Evolutionary conservation across 176 grass and related monocot species (phyloP).

Genomic region (Musa acuminata): DNA sequence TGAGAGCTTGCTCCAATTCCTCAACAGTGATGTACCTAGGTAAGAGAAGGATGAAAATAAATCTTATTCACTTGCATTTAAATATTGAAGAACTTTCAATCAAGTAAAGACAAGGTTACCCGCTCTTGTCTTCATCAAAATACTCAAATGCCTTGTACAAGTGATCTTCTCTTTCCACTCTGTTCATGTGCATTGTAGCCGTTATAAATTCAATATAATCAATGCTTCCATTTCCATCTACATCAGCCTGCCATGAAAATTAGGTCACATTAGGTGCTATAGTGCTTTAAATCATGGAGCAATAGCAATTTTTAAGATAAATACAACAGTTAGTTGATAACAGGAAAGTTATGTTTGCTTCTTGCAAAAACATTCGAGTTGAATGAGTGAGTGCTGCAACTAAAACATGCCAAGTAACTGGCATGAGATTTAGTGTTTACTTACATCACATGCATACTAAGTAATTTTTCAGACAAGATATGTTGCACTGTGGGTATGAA

Average conservation of each 20-base stretch:
- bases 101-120: slow-evolving; percentile 38
- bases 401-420: too few species aligned
- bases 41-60: slow-evolving; percentile 22
- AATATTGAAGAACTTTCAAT: background rate
- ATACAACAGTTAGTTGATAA: too few species aligned
- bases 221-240: slow-evolving; percentile 98
- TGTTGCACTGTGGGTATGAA: too few species aligned
- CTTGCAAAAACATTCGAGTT: too few species aligned
- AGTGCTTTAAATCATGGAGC: background rate
- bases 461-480: too few species aligned
- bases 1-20: slow-evolving; percentile 92
- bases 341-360: too few species aligned
- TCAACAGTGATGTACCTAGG: slow-evolving; percentile 88
- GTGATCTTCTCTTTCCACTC: slow-evolving; percentile 90
- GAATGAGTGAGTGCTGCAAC: too few species aligned
- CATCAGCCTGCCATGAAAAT: slow-evolving; percentile 67
- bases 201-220: slow-evolving; percentile 95
- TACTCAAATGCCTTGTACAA: slow-evolving; percentile 97
- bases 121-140: slow-evolving; percentile 96
- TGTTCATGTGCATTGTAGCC: slow-evolving; percentile 99
- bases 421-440: too few species aligned
- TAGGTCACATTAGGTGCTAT: background rate
- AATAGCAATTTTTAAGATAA: too few species aligned
- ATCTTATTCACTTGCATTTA: slow-evolving; percentile 3
- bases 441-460: too few species aligned